Base-by-base conservation (phyloP, 768 basidiomycete genomes). In the Podaxis sp. region DNA sequence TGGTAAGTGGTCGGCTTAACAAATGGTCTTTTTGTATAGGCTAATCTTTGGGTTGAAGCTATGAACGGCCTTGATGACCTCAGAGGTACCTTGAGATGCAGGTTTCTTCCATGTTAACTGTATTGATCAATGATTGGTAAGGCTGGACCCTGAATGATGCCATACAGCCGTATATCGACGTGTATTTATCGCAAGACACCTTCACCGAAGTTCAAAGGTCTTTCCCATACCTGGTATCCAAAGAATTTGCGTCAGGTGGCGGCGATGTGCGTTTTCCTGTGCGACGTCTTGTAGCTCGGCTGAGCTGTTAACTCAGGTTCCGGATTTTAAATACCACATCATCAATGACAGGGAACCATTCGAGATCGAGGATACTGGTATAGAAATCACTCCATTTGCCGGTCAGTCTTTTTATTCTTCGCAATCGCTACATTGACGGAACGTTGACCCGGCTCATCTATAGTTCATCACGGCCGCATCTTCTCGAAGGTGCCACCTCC, bases 21-120 rank as follows among this genome's bases (percentile, higher is more conserved):
- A 13, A 28, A n/a, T 35, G n/a, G 27, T 32, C 21, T 5, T 18
- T 53, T 63, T 50, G 61, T 37, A 18, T 28, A 5, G 52, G 56
- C 35, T n/a, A 23, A 28, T 60, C 36, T 11, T 58, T 23, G 50
- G 51, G 50, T 14, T 54, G 42, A 62, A 79, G 93, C 94, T 5
- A 91, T 93, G 77, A 93, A 93, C 67, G 94, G 94, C 2, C 72
- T 96, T 59, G 94, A 96, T 73, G 94, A 96, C 71, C 76, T 95
- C 38, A 80, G 93, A 77, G 89, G 91, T 88, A 63, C 59, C 77
- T 56, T 48, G 32, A 5, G 51, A 7, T 52, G 13, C 18, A 25
- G 38, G 6, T 60, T 58, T 42, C 18, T n/a, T 37, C 37, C 62
- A 10, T 10, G 35, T 37, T n/a, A 32, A 13, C 56, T 37, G 56